Percentiles rank a stretch among this genome's conserved stretches.
These are phyloP conservation scores for Penicillium decumbens DNA, from an alignment of 2,329 filamentous ascomycete species.

Conservation along the genomic window DNA sequence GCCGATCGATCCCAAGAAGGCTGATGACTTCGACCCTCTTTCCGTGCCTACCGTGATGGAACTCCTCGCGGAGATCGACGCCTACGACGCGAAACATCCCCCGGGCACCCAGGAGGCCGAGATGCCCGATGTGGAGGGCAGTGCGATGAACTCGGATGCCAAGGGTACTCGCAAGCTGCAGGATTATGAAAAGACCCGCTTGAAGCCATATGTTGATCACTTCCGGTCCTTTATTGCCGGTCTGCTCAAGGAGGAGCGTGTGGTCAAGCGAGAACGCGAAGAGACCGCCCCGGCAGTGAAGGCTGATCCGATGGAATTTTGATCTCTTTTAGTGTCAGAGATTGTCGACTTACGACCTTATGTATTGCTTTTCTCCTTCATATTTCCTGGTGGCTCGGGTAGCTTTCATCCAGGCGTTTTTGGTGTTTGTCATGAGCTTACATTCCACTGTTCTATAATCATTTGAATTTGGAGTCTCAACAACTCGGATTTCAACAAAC, in stretches of 20 bases:
- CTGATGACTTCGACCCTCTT: conserved; percentile 83
- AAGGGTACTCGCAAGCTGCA: conserved; percentile 50
- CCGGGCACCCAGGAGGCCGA: conserved; percentile 36
- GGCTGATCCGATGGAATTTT: conserved; percentile 63
- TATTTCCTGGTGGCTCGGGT: background rate
- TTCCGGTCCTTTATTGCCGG: conserved; percentile 76
- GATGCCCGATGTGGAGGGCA: conserved; percentile 40
- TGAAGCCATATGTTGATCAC: conserved; percentile 87
- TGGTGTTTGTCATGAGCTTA: background rate
- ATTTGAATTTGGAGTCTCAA: background rate
- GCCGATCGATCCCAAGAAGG: conserved; percentile 70
- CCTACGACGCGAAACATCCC: conserved; percentile 55
- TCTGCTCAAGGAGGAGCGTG: conserved; percentile 69
- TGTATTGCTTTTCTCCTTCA: conserved; percentile 7
- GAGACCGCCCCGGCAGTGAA: conserved; percentile 43
- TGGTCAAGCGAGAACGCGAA: conserved; percentile 49
- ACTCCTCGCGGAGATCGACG: conserved; percentile 79
- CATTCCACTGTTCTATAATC: background rate
- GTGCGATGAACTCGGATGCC: conserved; percentile 28
- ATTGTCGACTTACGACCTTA: conserved; percentile 17
- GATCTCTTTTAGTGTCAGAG: conserved; percentile 18
- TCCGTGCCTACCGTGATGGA: conserved; percentile 82
- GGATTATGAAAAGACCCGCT: conserved; percentile 95
- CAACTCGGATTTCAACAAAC: background rate
- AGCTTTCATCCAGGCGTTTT: conserved; percentile 7